Percentiles rank a stretch among this genome's conserved stretches.
Conservation (phyloP, 2,329 filamentous ascomycete genomes). For the Nigrospora oryzae region DNA sequence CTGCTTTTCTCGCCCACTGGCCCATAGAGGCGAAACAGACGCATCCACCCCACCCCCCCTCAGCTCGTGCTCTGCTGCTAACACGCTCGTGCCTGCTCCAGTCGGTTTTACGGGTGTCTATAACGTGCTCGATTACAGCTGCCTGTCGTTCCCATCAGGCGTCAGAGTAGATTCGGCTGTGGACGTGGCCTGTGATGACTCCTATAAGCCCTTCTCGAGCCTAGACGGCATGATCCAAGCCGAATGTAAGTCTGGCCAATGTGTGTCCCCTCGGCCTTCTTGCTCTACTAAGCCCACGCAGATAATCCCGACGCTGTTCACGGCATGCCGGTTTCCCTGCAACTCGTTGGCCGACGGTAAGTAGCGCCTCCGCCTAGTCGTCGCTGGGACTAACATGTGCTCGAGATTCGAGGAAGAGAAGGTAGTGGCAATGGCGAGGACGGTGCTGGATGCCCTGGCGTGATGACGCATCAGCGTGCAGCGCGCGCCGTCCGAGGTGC, state of each 20-base stretch:
- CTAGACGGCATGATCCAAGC: constrained; percentile 27
- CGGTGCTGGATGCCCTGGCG: constrained; percentile 13
- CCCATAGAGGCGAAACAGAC: not conserved
- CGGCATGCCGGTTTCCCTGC: constrained; percentile 32
- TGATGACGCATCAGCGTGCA: constrained; percentile 1
- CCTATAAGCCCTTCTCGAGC: constrained; percentile 24
- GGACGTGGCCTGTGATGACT: constrained; percentile 20
- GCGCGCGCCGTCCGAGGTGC: no score
- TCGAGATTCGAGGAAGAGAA: constrained; percentile 22
- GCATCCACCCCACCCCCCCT: not conserved
- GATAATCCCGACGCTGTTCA: constrained; percentile 30
- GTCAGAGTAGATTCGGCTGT: constrained; percentile 28
- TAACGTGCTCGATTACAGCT: constrained; percentile 39
- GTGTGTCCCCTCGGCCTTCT: not conserved
- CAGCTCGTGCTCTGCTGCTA: not conserved
- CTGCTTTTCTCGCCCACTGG: not conserved
- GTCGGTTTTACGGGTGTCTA: constrained; percentile 42
- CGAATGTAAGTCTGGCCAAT: constrained; percentile 28
- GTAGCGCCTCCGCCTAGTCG: not conserved
- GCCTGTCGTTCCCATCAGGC: constrained; percentile 36
- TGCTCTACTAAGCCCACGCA: constrained; percentile 8
- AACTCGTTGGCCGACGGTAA: constrained; percentile 30
- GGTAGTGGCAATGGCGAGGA: constrained; percentile 20
- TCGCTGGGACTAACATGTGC: not conserved
- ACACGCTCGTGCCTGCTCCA: constrained; percentile 9